Base-by-base conservation (phyloP, 2,329 filamentous ascomycete genomes). In the Fusarium tricinctum region DNA sequence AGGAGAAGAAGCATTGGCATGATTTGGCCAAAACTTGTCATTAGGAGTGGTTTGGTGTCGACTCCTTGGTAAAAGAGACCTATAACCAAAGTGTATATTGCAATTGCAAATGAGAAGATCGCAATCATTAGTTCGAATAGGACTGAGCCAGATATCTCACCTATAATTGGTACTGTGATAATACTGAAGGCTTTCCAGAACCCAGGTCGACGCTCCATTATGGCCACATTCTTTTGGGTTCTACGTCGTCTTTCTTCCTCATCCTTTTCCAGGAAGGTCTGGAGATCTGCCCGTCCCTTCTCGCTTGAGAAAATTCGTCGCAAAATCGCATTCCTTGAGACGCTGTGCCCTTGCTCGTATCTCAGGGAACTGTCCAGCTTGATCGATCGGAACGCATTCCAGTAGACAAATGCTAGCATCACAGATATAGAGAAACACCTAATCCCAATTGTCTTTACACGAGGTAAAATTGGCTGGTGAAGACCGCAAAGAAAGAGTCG, bases 1-100 rank as follows among this genome's bases (percentile, higher is more conserved):
- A 66, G 15, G 1, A 69, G 42, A 12, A 69, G 35, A 32, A 68
- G 54, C 28, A 69, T 65, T 17, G 65, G 65, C 65, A 68, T 49
- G 22, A 69, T 69, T 32, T 68, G 61, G n/a, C 35, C 48, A 35
- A 57, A 63, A 19, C 28, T 48, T 8, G 32, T 28, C 10, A 30
- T 35, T 7, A 64, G 33, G 20, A 64, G 40, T 17, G 53, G 32
- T 30, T 46, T 33, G 23, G 33, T 42, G 15, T 55, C 49, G 4
- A 63, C 42, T 8, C n/a, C 49, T 23, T 39, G 19, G 8, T 58
- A 26, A 23, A 64, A 52, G 28, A 64, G 19, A 14, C 53, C 38
- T 20, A 20, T 17, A 10, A 28, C 20, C 32, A 68, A 28, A 12
- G 61, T 51, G 26, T 64, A 64, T 20, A 64, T 15, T n/a, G 51